Evolutionary conservation across 345 rosid species (phyloP).

Genomic region (Ceriops zippeliana): DNA sequence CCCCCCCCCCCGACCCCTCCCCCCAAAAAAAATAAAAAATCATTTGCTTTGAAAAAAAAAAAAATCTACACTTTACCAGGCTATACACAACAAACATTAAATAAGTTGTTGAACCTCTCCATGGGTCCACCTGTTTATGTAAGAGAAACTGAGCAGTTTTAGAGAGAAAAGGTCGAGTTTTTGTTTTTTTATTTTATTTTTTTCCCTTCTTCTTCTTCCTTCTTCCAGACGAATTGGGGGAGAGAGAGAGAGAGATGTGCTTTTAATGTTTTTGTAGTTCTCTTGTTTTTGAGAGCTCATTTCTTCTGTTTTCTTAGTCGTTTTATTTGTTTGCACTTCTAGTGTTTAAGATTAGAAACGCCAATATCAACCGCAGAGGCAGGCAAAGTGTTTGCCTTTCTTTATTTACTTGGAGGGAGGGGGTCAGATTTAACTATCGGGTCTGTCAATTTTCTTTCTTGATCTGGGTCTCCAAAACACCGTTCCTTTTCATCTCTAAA

Average conservation of each 20-base stretch:
- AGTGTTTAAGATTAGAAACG: neutral
- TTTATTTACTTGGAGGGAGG: neutral
- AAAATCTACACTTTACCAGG: neutral
- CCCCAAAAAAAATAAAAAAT: no score
- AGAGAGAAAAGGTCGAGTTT: conserved; percentile 3
- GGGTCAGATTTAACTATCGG: conserved; percentile 25
- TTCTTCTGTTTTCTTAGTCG: neutral
- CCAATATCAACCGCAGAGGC: neutral
- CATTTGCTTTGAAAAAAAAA: neutral
- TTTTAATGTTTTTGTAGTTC: no score
- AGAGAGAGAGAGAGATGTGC: no score
- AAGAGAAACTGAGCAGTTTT: neutral
- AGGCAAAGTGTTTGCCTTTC: neutral
- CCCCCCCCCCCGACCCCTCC: no score
- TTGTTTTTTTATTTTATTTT: neutral
- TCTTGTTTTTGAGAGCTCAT: no score
- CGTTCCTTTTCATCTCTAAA: neutral
- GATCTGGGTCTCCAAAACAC: conserved; percentile 18
- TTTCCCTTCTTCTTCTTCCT: neutral
- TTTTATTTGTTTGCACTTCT: neutral
- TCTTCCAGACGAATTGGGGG: no score
- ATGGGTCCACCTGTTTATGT: neutral
- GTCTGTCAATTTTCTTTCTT: conserved; percentile 3
- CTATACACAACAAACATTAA: conserved; percentile 5
- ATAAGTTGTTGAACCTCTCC: conserved; percentile 14